Conservation (phyloP, 202 grass and related monocot genomes). For the Schoenoplectus tabernaemontani region DNA sequence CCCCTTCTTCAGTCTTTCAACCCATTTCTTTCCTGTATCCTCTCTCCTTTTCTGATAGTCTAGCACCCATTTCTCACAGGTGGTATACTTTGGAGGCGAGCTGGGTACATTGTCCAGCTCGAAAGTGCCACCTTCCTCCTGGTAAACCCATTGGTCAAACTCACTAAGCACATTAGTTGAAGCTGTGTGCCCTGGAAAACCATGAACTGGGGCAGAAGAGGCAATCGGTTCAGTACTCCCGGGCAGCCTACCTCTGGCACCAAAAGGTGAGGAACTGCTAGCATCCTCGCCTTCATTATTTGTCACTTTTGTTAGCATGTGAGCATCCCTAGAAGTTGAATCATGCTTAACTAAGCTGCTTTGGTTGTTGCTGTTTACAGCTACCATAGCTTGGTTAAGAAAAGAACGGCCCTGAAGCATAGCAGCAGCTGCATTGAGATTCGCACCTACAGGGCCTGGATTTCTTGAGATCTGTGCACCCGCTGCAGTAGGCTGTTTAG, state of each 20-base stretch:
- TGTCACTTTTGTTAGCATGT: constrained; percentile 38
- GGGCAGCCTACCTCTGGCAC: constrained; percentile 22
- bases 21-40: constrained; percentile 50
- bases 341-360: constrained; percentile 20
- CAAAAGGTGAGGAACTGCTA: constrained; percentile 24
- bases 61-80: constrained; percentile 83
- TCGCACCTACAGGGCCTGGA: neutral
- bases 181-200: constrained; percentile 8
- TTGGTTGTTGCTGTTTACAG: constrained; percentile 8
- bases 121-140: constrained; percentile 46
- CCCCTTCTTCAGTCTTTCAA: constrained; percentile 47
- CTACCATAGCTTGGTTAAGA: constrained; percentile 27
- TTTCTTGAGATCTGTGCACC: neutral
- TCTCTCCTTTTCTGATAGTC: constrained; percentile 74
- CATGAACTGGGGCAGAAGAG: constrained; percentile 11
- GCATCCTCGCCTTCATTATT: constrained; percentile 26
- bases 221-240: constrained; percentile 10
- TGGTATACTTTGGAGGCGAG: constrained; percentile 76
- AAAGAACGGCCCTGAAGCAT: constrained; percentile 29
- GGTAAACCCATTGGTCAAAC: constrained; percentile 49
- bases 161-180: constrained; percentile 25
- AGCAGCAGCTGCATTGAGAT: constrained; percentile 28
- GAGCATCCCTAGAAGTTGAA: constrained; percentile 11
- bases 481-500: constrained; percentile 22
- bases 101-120: constrained; percentile 49